Conservation (phyloP, 805 yeast genomes). For the Sugiyamaella marilandica region DNA sequence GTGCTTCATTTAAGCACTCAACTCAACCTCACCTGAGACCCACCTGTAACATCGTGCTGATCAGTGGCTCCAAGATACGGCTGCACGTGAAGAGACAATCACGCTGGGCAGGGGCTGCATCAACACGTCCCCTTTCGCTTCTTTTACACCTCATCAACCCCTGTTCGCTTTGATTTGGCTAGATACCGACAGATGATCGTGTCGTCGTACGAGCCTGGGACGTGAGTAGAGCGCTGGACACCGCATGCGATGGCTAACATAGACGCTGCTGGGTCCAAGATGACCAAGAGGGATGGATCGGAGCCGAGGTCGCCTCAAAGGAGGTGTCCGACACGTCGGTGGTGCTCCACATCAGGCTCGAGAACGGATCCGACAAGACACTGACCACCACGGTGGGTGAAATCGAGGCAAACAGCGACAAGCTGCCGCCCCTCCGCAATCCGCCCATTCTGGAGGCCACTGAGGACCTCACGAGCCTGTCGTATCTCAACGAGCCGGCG, state of each 20-base stretch:
- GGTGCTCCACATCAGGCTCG: slow-evolving; percentile 48
- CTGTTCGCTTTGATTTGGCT: slow-evolving; percentile 1
- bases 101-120: slow-evolving; percentile 2
- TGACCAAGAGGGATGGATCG: slow-evolving; percentile 67
- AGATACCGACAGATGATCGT: slow-evolving; percentile 29
- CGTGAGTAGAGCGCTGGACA: slow-evolving; percentile 36
- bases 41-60: too few relatives aligned
- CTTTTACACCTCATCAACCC: slow-evolving; percentile 8
- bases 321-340: slow-evolving; percentile 42
- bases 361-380: slow-evolving; percentile 36
- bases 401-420: slow-evolving; percentile 44
- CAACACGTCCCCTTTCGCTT: slow-evolving; percentile 5
- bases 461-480: slow-evolving; percentile 87
- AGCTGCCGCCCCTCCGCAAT: slow-evolving; percentile 77
- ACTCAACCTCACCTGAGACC: too few relatives aligned
- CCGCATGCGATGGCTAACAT: background rate
- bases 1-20: too few relatives aligned
- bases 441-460: slow-evolving; percentile 91
- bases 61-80: background rate
- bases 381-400: slow-evolving; percentile 24
- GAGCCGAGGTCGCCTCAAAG: slow-evolving; percentile 53
- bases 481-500: slow-evolving; percentile 93
- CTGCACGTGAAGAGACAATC: slow-evolving; percentile 4
- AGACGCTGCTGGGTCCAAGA: slow-evolving; percentile 75
- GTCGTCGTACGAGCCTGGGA: slow-evolving; percentile 48